Base-by-base conservation (phyloP, 495 filamentous ascomycete species). In the Wilcoxina mikolae region DNA sequence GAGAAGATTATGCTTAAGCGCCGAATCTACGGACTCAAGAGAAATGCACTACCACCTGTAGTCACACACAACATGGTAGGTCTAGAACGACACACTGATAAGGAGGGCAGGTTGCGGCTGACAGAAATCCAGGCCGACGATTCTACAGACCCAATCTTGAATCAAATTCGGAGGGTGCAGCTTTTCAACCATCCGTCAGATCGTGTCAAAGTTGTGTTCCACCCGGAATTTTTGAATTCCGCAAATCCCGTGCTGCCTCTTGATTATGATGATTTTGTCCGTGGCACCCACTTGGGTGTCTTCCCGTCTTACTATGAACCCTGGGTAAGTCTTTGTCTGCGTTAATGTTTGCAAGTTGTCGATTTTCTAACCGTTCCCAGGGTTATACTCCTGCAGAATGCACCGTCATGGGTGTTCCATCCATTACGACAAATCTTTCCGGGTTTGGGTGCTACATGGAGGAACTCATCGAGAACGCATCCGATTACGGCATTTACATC, bases 371-470 rank as follows among this genome's bases (percentile, higher is more conserved):
- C 27, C 1, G 11, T 39, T 11, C 44, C 39, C 59, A 65, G 62
- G 91, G 91, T 52, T 98, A 98, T 63, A 98, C 91, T 0, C 91
- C 91, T 0, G 91, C 91, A 26, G 91, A 98, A 68, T 98, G 91
- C 71, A 98, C 91, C 0, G 91, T 98, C 42, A 98, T 98, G 91
- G 91, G 91, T 58, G 90, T 98, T 48, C 91, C 91, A 17, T 94
- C 86, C 69, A 98, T 98, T 71, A 96, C 91, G 4, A 98, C 91
- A 9, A 98, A 98, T 62, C 74, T 98, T 5, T 95, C 91, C 22
- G 91, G 91, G 5, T 98, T 98, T 59, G 91, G 91, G 35, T 98
- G 91, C 69, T 98, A 98, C 67, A 98, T 98, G 91, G 91, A 98
- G 68, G 91, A 98, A 66, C 72, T 98, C 58, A 95, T 98, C 59